Percentiles rank a stretch among this genome's conserved stretches.
phyloP scores from a whole-genome alignment of 2,329 filamentous ascomycete species.

The Chlorencoelia australis region DNA sequence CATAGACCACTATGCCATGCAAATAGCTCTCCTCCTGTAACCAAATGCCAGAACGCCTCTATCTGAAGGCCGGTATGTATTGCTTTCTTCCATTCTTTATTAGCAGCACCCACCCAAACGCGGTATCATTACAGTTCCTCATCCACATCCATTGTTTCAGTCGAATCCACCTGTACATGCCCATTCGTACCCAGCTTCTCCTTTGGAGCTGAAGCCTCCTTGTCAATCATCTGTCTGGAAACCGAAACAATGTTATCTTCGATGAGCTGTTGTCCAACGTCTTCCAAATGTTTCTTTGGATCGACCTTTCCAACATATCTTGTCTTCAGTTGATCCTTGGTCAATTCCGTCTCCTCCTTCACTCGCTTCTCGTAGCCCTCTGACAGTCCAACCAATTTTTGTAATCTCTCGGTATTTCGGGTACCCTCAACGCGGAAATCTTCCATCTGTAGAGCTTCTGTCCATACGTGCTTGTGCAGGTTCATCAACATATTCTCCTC shows the following conservation, averaged over 20 bases:
- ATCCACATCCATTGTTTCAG: constrained; percentile 28
- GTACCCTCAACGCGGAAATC: constrained; percentile 80
- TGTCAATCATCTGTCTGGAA: constrained; percentile 99
- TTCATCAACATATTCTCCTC: constrained; percentile 99
- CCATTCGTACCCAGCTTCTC: constrained; percentile 46
- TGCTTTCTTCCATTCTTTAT: no score
- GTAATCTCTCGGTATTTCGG: constrained; percentile 78
- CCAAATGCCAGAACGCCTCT: no score
- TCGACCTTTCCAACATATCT: constrained; percentile 98
- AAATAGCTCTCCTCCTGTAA: no score
- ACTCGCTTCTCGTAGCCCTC: constrained; percentile 98
- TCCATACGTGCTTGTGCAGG: constrained; percentile 98
- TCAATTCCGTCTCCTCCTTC: constrained; percentile 96
- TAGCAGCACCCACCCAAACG: no score
- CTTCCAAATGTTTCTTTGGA: constrained; percentile 97
- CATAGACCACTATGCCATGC: no score
- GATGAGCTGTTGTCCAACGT: constrained; percentile 91
- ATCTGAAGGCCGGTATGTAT: no score
- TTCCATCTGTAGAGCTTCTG: constrained; percentile 92
- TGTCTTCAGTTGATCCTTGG: constrained; percentile 95
- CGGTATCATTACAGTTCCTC: constrained; percentile 27
- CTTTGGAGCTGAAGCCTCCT: constrained; percentile 86
- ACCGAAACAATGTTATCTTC: constrained; percentile 99
- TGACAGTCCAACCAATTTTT: constrained; percentile 78
- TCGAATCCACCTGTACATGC: constrained; percentile 20